Percentiles rank a stretch among this genome's conserved stretches.
Evolutionary conservation across 352 stramenopile species (phyloP).

Genomic region (Globisporangium heterothallicum): DNA sequence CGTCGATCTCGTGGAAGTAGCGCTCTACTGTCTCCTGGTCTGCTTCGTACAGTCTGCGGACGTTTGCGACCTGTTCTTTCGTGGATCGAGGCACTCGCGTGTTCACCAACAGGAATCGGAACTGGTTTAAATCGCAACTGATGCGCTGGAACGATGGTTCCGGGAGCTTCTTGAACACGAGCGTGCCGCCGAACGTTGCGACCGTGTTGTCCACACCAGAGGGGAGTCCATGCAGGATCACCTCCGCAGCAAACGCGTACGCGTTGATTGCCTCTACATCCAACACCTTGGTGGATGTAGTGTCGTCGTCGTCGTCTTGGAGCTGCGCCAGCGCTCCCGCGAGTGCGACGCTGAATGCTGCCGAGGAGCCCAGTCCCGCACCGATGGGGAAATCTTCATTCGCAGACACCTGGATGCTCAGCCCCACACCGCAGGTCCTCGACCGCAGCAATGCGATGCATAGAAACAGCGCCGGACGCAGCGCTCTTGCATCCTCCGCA

Average conservation of each 20-base stretch:
- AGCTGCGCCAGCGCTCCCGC: conserved; percentile 53
- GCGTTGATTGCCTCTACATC: conserved; percentile 66
- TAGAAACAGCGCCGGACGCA: conserved; percentile 57
- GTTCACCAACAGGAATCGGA: conserved; percentile 89
- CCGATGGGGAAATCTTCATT: conserved; percentile 64
- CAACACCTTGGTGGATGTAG: conserved; percentile 8
- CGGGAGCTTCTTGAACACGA: conserved; percentile 68
- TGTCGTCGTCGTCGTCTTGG: not conserved
- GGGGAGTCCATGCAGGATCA: conserved; percentile 86
- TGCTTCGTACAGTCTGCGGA: conserved; percentile 59
- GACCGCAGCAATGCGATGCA: conserved; percentile 48
- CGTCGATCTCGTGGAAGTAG: conserved; percentile 78
- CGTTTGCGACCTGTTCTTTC: conserved; percentile 73
- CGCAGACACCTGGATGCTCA: conserved; percentile 45
- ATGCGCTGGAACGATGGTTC: conserved; percentile 41
- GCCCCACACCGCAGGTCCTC: conserved; percentile 9
- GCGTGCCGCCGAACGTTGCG: conserved; percentile 79
- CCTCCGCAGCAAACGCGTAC: conserved; percentile 85
- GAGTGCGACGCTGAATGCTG: conserved; percentile 84
- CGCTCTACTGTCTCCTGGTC: conserved; percentile 33
- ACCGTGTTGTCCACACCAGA: conserved; percentile 92
- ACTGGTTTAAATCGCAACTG: conserved; percentile 45
- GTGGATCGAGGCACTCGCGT: conserved; percentile 88
- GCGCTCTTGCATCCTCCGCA: conserved; percentile 28
- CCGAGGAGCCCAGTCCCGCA: conserved; percentile 89